These are phyloP conservation scores for Protea cynaroides DNA, from an alignment of 164 flowering plant species.

Conservation along the genomic window DNA sequence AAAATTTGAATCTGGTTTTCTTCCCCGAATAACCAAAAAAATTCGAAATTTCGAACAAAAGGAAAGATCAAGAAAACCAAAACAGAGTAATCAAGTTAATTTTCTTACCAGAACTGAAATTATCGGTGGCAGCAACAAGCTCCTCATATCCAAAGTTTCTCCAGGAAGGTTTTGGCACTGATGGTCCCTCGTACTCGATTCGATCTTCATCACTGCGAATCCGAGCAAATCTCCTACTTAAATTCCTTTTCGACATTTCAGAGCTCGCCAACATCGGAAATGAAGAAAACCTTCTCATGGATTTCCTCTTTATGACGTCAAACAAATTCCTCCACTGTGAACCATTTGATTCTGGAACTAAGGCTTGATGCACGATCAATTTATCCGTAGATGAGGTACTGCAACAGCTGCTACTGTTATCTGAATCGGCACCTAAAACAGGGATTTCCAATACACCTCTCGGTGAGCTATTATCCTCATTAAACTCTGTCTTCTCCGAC, in stretches of 20 bases:
- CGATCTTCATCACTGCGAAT: conserved; percentile 35
- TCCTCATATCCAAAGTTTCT: conserved; percentile 52
- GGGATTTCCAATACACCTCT: conserved; percentile 56
- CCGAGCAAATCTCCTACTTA: conserved; percentile 37
- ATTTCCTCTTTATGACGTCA: conserved; percentile 44
- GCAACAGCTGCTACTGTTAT: conserved; percentile 30
- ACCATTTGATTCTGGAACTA: conserved; percentile 14
- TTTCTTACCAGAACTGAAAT: conserved; percentile 62
- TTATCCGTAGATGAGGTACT: conserved; percentile 12
- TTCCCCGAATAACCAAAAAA: too few relatives aligned
- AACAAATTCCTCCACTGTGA: conserved; percentile 52
- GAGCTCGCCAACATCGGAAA: conserved; percentile 37
- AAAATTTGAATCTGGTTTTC: too few relatives aligned
- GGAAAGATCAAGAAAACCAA: not conserved
- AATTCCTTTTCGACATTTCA: conserved; percentile 38
- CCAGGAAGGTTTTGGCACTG: conserved; percentile 34
- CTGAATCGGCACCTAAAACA: conserved; percentile 32
- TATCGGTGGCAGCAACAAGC: conserved; percentile 66
- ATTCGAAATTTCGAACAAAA: too few relatives aligned
- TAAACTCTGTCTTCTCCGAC: not conserved
- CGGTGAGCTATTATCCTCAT: conserved; percentile 38
- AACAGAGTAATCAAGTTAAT: not conserved
- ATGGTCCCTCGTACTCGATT: conserved; percentile 20
- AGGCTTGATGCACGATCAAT: not conserved
- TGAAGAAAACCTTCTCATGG: conserved; percentile 45